phyloP scores from a whole-genome alignment of 2,329 filamentous ascomycete genomes.

The Fusarium odoratissimum region DNA sequence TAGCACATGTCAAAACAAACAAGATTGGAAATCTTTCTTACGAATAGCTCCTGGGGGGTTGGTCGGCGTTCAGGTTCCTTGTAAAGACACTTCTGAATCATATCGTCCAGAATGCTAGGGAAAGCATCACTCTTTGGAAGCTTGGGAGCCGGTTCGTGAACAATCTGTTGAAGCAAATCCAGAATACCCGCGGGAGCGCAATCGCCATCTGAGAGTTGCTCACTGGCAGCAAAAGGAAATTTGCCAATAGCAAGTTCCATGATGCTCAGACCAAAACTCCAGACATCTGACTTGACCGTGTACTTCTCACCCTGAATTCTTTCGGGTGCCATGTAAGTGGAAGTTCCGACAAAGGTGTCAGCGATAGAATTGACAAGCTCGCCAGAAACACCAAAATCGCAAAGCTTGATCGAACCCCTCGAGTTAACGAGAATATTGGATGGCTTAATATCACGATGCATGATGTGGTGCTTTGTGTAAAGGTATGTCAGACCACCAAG shows the following conservation, averaged over 20 bases:
- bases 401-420: conserved; percentile 92
- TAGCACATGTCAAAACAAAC: conserved; percentile 10
- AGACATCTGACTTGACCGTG: conserved; percentile 98
- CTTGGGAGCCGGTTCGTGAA: conserved; percentile 92
- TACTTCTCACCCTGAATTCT: conserved; percentile 97
- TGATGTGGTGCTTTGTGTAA: conserved; percentile 95
- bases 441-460: conserved; percentile 99
- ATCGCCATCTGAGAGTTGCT: conserved; percentile 77
- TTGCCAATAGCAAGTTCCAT: conserved; percentile 99
- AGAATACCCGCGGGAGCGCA: conserved; percentile 93
- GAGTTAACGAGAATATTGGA: conserved; percentile 98
- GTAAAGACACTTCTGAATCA: conserved; percentile 94
- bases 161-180: conserved; percentile 95
- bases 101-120: conserved; percentile 92
- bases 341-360: conserved; percentile 97
- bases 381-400: conserved; percentile 98
- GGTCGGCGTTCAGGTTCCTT: conserved; percentile 91
- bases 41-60: conserved; percentile 92
- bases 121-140: conserved; percentile 98
- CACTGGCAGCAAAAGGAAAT: conserved; percentile 88
- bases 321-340: conserved; percentile 99
- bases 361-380: conserved; percentile 98
- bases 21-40: conserved; percentile 58
- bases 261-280: conserved; percentile 94
- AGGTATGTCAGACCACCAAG: conserved; percentile 94